Percentiles rank a stretch among this genome's conserved stretches.
These are phyloP conservation scores for Pisolithus orientalis DNA, from an alignment of 768 basidiomycete genomes.

Conservation along the genomic window DNA sequence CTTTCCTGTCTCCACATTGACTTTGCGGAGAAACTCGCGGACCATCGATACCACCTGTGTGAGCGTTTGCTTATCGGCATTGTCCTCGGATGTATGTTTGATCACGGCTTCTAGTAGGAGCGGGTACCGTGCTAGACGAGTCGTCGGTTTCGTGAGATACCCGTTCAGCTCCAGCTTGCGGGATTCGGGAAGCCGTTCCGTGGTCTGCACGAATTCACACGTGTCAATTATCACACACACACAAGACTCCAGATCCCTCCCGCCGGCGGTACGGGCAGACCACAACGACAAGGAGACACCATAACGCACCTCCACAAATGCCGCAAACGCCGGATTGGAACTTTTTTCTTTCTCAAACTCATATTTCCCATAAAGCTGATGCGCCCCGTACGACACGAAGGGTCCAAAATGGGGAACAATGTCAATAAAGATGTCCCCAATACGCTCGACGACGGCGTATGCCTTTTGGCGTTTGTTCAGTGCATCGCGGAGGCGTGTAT, in stretches of 20 bases:
- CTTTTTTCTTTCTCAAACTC: conserved; percentile 99
- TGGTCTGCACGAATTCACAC: conserved; percentile 44
- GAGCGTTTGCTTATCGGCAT: conserved; percentile 73
- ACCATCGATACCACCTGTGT: conserved; percentile 73
- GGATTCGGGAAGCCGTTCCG: conserved; percentile 90
- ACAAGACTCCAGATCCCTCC: background rate
- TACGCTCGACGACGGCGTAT: conserved; percentile 85
- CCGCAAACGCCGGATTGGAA: conserved; percentile 85
- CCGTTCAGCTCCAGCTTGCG: conserved; percentile 96
- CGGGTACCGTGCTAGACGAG: conserved; percentile 94
- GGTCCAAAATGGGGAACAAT: conserved; percentile 83
- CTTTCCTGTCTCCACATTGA: conserved; percentile 92
- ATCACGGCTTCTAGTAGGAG: conserved; percentile 85
- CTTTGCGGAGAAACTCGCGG: conserved; percentile 76
- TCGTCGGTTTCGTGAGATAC: conserved; percentile 97
- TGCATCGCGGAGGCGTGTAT: conserved; percentile 85
- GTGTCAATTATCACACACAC: background rate
- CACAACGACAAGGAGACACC: background rate
- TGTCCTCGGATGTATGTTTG: conserved; percentile 89
- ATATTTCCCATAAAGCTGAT: conserved; percentile 97
- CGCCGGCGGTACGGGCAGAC: background rate
- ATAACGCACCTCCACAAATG: conserved; percentile 81
- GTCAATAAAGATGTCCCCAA: conserved; percentile 89
- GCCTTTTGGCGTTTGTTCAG: conserved; percentile 94
- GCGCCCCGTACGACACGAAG: conserved; percentile 92